Conservation (phyloP, 2,329 filamentous ascomycete genomes). For the Fusarium sacchari region DNA sequence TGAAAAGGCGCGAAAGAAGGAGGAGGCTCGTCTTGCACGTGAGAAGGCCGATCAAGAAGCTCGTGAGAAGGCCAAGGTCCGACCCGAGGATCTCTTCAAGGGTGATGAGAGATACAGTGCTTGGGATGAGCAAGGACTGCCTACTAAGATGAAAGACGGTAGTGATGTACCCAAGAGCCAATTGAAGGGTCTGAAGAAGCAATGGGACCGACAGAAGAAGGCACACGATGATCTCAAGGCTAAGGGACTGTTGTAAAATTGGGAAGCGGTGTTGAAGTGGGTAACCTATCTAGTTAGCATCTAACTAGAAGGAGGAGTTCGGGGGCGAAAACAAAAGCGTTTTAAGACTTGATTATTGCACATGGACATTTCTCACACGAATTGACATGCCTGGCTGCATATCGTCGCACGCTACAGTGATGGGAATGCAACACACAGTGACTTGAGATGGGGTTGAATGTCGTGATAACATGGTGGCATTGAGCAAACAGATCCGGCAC, state of each 20-base stretch:
- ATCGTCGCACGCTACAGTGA: neutral
- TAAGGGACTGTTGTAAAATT: slow-evolving; percentile 45
- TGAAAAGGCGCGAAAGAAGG: slow-evolving; percentile 67
- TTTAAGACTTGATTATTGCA: neutral
- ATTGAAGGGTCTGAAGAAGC: slow-evolving; percentile 85
- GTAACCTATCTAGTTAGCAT: slow-evolving; percentile 22
- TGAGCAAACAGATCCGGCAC: neutral
- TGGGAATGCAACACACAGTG: neutral
- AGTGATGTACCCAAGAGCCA: slow-evolving; percentile 83
- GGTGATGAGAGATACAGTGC: slow-evolving; percentile 70
- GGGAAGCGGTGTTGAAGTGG: slow-evolving; percentile 4
- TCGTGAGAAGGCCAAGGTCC: slow-evolving; percentile 66
- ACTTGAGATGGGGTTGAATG: neutral
- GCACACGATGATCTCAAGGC: slow-evolving; percentile 69
- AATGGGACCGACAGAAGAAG: slow-evolving; percentile 93
- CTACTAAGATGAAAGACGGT: slow-evolving; percentile 79
- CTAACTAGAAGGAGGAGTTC: slow-evolving; percentile 27
- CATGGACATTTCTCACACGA: neutral
- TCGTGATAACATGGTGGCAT: slow-evolving; percentile 15
- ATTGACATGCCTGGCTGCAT: neutral
- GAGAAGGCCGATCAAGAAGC: slow-evolving; percentile 64
- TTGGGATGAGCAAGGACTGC: slow-evolving; percentile 86
- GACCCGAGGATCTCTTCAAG: slow-evolving; percentile 67
- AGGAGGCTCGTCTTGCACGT: slow-evolving; percentile 62
- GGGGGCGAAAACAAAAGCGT: slow-evolving; percentile 20